Conservation (phyloP, 1,139 yeast genomes). For the Debaryomyces sp. region DNA sequence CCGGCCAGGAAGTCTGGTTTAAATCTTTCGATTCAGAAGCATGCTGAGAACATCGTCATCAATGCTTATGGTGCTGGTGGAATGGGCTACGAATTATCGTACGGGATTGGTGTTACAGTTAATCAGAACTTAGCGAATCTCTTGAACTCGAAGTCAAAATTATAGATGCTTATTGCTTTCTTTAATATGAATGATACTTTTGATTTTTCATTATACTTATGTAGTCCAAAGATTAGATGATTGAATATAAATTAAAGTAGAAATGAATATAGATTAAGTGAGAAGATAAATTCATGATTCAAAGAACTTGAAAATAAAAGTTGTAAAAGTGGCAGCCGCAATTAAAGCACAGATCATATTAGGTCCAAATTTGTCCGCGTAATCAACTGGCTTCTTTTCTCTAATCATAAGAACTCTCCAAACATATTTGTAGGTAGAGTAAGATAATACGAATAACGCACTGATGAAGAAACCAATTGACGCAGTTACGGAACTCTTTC, state of each 20-base stretch:
- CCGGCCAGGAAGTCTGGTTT: conserved; percentile 69
- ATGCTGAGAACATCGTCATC: conserved; percentile 36
- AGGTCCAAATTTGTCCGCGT: conserved; percentile 90
- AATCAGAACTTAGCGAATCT: conserved; percentile 10
- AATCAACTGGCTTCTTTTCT: conserved; percentile 76
- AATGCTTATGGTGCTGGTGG: conserved; percentile 80
- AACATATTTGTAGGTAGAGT: conserved; percentile 75
- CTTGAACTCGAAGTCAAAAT: neutral
- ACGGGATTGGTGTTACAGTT: conserved; percentile 59
- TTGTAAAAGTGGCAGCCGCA: conserved; percentile 70
- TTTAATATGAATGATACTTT: neutral
- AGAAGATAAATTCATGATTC: conserved; percentile 22
- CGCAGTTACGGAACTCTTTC: conserved; percentile 70
- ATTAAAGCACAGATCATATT: conserved; percentile 76
- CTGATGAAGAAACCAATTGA: conserved; percentile 88
- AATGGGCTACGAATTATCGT: conserved; percentile 67
- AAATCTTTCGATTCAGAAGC: conserved; percentile 44
- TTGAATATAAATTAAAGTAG: neutral
- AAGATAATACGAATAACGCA: conserved; percentile 70
- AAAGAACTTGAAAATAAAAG: conserved; percentile 60
- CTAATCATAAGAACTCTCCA: conserved; percentile 86
- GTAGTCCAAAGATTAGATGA: neutral
- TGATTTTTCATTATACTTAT: neutral
- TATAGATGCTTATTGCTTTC: neutral
- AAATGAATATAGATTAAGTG: neutral